Conservation (phyloP, 306 rosid genomes). For the Carpinus fangiana region DNA sequence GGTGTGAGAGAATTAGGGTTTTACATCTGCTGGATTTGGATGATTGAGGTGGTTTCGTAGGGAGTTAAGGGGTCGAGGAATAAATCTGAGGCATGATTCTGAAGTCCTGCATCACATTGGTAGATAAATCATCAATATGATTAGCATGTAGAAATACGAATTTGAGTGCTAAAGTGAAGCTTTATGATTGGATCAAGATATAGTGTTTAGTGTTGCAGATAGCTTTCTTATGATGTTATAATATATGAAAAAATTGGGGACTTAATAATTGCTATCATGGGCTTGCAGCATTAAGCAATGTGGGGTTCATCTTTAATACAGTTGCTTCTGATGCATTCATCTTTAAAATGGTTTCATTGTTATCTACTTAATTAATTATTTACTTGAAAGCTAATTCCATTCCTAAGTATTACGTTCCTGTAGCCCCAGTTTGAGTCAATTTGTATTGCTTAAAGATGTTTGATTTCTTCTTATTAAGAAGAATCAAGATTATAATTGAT, state of each 20-base stretch:
- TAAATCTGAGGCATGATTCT: not conserved
- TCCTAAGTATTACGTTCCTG: not conserved
- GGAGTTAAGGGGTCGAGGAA: not conserved
- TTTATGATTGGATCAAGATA: not conserved
- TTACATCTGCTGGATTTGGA: not conserved
- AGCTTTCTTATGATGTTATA: not conserved
- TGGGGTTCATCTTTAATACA: not conserved
- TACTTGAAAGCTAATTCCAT: constrained; percentile 1
- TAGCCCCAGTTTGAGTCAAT: constrained; percentile 9
- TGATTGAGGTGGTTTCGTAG: not conserved
- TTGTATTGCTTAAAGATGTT: constrained; percentile 13
- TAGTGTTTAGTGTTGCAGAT: not conserved
- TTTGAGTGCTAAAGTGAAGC: not conserved
- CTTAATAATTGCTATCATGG: not conserved
- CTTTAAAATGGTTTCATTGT: not conserved
- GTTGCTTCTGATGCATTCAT: not conserved
- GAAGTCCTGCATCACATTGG: not conserved
- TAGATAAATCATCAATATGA: not conserved
- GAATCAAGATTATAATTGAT: constrained; percentile 1
- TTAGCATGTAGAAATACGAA: not conserved
- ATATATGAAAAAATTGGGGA: not conserved
- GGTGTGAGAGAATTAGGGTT: not conserved
- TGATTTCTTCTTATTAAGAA: not conserved
- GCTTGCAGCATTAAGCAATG: not conserved
- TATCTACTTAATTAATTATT: not conserved